Conservation (phyloP, 352 stramenopile species). For the Thraustochytrium striatum region DNA sequence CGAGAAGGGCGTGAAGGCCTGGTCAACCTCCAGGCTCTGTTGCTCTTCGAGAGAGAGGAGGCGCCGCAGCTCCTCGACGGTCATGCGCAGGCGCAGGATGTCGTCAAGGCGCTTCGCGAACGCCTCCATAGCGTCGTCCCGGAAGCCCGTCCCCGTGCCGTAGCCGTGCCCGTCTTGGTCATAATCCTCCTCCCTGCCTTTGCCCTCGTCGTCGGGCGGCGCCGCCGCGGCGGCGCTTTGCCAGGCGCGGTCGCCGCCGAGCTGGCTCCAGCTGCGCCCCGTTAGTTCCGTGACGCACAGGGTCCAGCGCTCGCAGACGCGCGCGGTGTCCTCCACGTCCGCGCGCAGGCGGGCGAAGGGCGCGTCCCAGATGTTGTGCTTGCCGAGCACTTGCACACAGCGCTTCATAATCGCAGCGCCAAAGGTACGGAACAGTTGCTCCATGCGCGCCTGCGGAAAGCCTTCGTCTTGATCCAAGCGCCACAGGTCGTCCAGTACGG, state of each 20-base stretch:
- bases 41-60: constrained; percentile 58
- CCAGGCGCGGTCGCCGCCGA: too few species aligned
- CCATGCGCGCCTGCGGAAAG: constrained; percentile 78
- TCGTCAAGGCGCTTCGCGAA: constrained; percentile 71
- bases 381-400: background rate
- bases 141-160: constrained; percentile 57
- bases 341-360: constrained; percentile 60
- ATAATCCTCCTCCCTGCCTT: constrained; percentile 61
- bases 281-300: constrained; percentile 69
- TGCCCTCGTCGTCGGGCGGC: constrained; percentile 59
- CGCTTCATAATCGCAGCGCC: constrained; percentile 65
- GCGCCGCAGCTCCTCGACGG: constrained; percentile 74
- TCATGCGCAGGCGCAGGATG: constrained; percentile 71
- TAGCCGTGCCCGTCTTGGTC: constrained; percentile 64
- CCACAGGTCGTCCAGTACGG: constrained; percentile 81
- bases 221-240: background rate
- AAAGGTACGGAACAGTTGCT: constrained; percentile 76
- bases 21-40: constrained; percentile 57
- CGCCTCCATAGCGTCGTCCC: constrained; percentile 56
- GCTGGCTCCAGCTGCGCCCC: too few species aligned
- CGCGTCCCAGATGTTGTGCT: constrained; percentile 22
- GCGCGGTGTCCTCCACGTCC: constrained; percentile 62
- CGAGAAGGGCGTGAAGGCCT: constrained; percentile 60
- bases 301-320: constrained; percentile 77
- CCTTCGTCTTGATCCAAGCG: constrained; percentile 62